Evolutionary conservation across 169 alveolate species (phyloP).

Genomic region (Theileria orientalis): DNA sequence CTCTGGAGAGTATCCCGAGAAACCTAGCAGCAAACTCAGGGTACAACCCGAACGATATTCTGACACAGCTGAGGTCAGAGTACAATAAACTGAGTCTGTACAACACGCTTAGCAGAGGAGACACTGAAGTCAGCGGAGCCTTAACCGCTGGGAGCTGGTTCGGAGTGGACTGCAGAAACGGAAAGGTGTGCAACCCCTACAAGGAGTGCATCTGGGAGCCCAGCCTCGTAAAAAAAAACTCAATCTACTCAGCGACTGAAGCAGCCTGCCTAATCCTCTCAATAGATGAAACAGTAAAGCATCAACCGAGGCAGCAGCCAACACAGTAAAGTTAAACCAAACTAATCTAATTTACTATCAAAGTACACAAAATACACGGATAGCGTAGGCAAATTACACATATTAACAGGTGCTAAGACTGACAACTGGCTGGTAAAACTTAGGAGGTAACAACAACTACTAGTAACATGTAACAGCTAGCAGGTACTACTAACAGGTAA

Average conservation of each 20-base stretch:
- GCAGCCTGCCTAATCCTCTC: constrained; percentile 96
- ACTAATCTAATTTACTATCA: too few species aligned
- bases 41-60: constrained; percentile 90
- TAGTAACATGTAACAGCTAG: too few species aligned
- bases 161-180: constrained; percentile 93
- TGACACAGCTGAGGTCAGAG: constrained; percentile 90
- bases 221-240: constrained; percentile 90
- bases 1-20: constrained; percentile 95
- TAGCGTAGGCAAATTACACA: too few species aligned
- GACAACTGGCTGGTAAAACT: too few species aligned
- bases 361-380: too few species aligned
- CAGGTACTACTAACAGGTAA: too few species aligned
- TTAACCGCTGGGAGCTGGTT: constrained; percentile 82
- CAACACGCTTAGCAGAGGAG: too few species aligned
- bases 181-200: constrained; percentile 88
- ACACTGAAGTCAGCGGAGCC: too few species aligned
- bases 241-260: constrained; percentile 95
- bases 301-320: constrained; percentile 65
- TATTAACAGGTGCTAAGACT: too few species aligned
- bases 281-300: constrained; percentile 95
- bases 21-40: constrained; percentile 97
- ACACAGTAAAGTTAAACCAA: background rate
- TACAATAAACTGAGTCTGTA: constrained; percentile 76
- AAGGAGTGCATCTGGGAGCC: constrained; percentile 95
- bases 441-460: too few species aligned